These are phyloP conservation scores for Citrullus colocynthis DNA, from an alignment of 306 rosid species.

Conservation along the genomic window DNA sequence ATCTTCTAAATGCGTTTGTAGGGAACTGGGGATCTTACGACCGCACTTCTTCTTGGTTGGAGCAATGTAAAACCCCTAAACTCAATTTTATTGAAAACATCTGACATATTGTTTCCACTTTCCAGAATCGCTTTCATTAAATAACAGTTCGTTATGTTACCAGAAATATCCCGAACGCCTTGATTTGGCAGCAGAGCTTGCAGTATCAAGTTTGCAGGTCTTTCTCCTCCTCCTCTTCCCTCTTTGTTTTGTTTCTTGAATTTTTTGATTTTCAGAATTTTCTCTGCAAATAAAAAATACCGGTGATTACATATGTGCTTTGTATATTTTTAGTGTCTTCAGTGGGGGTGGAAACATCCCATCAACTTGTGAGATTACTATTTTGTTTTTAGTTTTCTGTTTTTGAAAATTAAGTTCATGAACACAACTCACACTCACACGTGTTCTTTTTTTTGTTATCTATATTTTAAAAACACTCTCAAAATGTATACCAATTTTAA, in stretches of 20 bases:
- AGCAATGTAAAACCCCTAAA: conserved; percentile 58
- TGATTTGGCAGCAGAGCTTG: conserved; percentile 69
- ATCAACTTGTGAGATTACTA: neutral
- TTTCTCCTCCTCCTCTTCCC: neutral
- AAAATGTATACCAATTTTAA: too few relatives aligned
- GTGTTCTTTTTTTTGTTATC: too few relatives aligned
- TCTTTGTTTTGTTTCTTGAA: neutral
- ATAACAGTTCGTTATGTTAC: conserved; percentile 8
- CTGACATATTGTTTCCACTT: neutral
- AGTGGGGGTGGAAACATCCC: neutral
- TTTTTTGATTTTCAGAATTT: neutral
- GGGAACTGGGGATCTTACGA: conserved; percentile 91
- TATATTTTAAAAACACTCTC: too few relatives aligned
- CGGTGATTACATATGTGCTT: neutral
- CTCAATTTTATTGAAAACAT: conserved; percentile 2
- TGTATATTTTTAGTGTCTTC: neutral
- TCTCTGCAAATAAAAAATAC: neutral
- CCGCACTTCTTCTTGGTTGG: conserved; percentile 92
- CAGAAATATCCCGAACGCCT: conserved; percentile 70
- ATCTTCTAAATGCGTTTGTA: conserved; percentile 18
- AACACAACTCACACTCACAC: neutral
- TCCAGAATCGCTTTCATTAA: neutral
- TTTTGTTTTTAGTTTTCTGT: too few relatives aligned
- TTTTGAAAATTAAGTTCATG: neutral
- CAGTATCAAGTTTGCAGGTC: conserved; percentile 86